Evolutionary conservation across 352 stramenopile species (phyloP).

Genomic region (Phytophthora meadii): DNA sequence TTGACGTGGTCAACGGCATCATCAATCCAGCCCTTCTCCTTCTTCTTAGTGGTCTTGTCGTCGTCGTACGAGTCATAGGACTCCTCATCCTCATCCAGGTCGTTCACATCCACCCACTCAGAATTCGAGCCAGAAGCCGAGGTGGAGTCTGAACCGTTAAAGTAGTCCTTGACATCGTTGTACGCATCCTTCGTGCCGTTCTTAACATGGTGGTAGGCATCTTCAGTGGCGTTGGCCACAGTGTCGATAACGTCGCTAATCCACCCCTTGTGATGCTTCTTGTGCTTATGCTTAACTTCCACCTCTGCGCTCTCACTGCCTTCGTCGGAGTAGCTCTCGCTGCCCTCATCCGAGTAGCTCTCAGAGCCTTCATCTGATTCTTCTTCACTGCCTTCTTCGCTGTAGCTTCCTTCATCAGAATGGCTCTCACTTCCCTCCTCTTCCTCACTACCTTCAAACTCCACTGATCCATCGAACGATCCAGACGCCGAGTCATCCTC

Average conservation of each 20-base stretch:
- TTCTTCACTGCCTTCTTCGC: constrained; percentile 7
- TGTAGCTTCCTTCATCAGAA: constrained; percentile 24
- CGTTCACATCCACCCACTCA: constrained; percentile 36
- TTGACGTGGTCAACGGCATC: constrained; percentile 40
- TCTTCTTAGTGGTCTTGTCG: constrained; percentile 16
- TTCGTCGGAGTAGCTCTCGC: constrained; percentile 22
- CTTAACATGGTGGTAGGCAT: constrained; percentile 36
- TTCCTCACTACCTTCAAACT: constrained; percentile 35
- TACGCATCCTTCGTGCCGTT: constrained; percentile 27
- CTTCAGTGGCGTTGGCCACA: constrained; percentile 31
- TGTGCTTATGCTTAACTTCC: constrained; percentile 28
- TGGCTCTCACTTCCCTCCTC: constrained; percentile 15
- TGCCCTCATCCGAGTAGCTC: constrained; percentile 22
- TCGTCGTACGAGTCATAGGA: constrained; percentile 23
- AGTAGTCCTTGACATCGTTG: constrained; percentile 36
- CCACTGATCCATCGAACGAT: constrained; percentile 28
- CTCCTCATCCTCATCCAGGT: constrained; percentile 36
- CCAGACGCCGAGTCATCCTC: constrained; percentile 22
- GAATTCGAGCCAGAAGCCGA: constrained; percentile 30
- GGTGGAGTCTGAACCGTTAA: constrained; percentile 34
- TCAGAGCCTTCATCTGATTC: constrained; percentile 19
- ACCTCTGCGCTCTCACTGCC: constrained; percentile 6
- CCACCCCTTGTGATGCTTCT: constrained; percentile 38
- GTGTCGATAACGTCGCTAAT: constrained; percentile 34
- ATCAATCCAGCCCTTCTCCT: constrained; percentile 31